These are phyloP conservation scores for Malbranchea cinnamomea DNA, from an alignment of 2,329 filamentous ascomycete genomes.

Conservation along the genomic window DNA sequence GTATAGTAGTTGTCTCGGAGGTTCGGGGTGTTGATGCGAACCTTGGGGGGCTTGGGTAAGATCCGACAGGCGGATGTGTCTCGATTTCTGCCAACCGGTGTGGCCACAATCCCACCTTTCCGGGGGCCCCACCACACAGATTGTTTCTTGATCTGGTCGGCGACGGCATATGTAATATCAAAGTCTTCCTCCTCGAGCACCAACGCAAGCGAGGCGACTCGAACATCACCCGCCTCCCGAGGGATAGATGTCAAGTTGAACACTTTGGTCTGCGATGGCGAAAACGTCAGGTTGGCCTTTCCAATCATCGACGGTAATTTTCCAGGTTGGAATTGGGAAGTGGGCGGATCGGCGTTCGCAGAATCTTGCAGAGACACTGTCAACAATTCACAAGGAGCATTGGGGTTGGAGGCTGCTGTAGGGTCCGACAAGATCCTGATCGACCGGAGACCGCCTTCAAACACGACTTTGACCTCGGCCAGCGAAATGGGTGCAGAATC, in stretches of 20 bases:
- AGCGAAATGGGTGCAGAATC: slow-evolving; percentile 33
- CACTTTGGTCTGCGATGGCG: slow-evolving; percentile 51
- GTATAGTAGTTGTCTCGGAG: slow-evolving; percentile 64
- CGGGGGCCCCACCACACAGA: slow-evolving; percentile 30
- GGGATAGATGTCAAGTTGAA: slow-evolving; percentile 59
- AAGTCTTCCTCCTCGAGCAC: slow-evolving; percentile 51
- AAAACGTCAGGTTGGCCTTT: slow-evolving; percentile 47
- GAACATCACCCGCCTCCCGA: slow-evolving; percentile 67
- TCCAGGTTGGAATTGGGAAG: slow-evolving; percentile 21
- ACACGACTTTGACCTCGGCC: slow-evolving; percentile 35
- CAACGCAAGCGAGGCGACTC: slow-evolving; percentile 48
- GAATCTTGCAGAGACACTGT: slow-evolving; percentile 16
- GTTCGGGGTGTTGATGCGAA: slow-evolving; percentile 55
- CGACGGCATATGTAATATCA: slow-evolving; percentile 50
- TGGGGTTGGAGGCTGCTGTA: slow-evolving; percentile 12
- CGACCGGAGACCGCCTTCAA: slow-evolving; percentile 35
- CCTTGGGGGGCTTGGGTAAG: slow-evolving; percentile 78
- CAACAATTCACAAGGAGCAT: slow-evolving; percentile 16
- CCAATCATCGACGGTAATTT: slow-evolving; percentile 35
- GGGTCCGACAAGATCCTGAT: slow-evolving; percentile 26
- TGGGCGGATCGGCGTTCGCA: slow-evolving; percentile 12
- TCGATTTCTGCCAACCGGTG: slow-evolving; percentile 29
- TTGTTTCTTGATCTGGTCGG: slow-evolving; percentile 19
- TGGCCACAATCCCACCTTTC: slow-evolving; percentile 19
- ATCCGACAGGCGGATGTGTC: slow-evolving; percentile 50